phyloP scores from a whole-genome alignment of 495 filamentous ascomycete species.

The Collariella sp. region DNA sequence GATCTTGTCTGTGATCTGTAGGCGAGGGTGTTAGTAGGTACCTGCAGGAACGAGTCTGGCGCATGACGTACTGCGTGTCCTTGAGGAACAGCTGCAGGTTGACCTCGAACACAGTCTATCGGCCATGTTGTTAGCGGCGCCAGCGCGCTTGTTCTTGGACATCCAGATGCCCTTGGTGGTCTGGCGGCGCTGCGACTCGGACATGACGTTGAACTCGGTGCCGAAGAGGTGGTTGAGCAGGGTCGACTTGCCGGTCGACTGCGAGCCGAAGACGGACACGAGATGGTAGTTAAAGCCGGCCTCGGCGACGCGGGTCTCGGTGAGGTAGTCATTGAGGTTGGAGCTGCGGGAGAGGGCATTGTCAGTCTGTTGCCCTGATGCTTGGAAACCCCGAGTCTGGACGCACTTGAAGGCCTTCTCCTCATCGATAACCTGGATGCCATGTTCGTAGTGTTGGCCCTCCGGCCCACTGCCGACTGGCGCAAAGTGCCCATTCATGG shows the following conservation, averaged over 20 bases:
- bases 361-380: no score
- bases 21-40: neutral
- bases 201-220: slow-evolving; percentile 94
- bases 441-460: slow-evolving; percentile 73
- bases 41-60: no score
- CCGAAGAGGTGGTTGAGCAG: slow-evolving; percentile 93
- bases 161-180: slow-evolving; percentile 99
- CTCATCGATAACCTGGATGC: slow-evolving; percentile 93
- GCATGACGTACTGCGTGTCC: slow-evolving; percentile 65
- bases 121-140: slow-evolving; percentile 56
- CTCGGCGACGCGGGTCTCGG: slow-evolving; percentile 65
- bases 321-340: slow-evolving; percentile 73
- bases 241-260: slow-evolving; percentile 97
- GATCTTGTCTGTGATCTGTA: slow-evolving; percentile 83
- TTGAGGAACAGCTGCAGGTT: slow-evolving; percentile 95
- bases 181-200: slow-evolving; percentile 78
- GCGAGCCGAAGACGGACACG: slow-evolving; percentile 96
- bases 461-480: slow-evolving; percentile 58
- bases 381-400: no score
- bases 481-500: slow-evolving; percentile 86
- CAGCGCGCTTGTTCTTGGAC: slow-evolving; percentile 78
- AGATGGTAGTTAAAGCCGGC: slow-evolving; percentile 98
- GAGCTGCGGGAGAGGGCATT: slow-evolving; percentile 41
- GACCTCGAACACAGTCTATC: slow-evolving; percentile 97
- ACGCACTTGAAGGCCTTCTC: slow-evolving; percentile 92